Base-by-base conservation (phyloP, 192 early-diverging fungal species). In the Phlyctochytrium planicorne region DNA sequence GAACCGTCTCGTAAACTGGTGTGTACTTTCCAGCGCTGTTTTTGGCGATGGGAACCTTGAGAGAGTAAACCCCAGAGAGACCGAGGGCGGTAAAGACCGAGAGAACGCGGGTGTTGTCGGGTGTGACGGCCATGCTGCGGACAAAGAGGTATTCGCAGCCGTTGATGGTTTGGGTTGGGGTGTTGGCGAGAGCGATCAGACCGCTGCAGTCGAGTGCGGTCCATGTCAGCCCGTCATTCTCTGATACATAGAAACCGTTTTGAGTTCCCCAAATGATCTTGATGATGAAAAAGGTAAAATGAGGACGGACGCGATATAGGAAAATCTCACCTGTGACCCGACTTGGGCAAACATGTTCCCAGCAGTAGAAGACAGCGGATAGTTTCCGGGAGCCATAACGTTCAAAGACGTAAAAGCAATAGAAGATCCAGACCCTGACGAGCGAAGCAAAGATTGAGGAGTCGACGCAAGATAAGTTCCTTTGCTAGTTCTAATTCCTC, bases 141-240 rank as follows among this genome's bases (percentile, higher is more conserved):
- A 47, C 40, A 47, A 47, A 47, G 10, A 47, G 40, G 40, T 47
- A 47, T 20, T 47, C 40, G 40, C 40, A 47, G 40, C 40, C 40
- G 6, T 47, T 6, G 40, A 47, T 47, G 40, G 40, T 47, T 14
- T 47, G 10, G 20, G 10, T 47, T 47, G 40, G 40, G 6, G 40
- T 47, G 40, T 47, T 47, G 40, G 40, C 40, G 40, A 47, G 40
- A 20, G 10, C 10, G 40, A 47, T 47, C 10, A 47, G 40, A 20
- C 10, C 6, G 40, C 10, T 20, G 40, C 40, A 47, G 40, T 6
- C 10, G 20, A 47, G 40, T 20, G 40, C 40, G 40, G 40, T 47
- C 10, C 6, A 47, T 20, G 40, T 47, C 10, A 20, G 10, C 10
- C 40, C 40, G 6, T 47, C 10, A 20, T 47, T 20, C 10, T 47